A percentile compares a stretch with the other conserved stretches of the same genome.
Evolutionary conservation across 768 basidiomycete genomes (phyloP).

Genomic region (Collybiopsis luxurians): DNA sequence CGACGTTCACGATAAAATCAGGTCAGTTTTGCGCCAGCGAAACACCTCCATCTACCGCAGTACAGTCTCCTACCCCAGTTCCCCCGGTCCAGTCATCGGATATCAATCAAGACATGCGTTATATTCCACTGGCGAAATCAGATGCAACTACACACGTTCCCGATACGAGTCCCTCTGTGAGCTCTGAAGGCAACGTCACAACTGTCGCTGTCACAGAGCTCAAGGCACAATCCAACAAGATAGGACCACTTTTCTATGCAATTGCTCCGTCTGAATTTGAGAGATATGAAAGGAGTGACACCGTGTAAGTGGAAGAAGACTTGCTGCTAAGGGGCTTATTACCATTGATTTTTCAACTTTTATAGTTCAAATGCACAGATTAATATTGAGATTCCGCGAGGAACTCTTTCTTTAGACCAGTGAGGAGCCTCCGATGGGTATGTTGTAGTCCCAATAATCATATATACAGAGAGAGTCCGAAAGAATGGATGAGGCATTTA

Average conservation of each 20-base stretch:
- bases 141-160: too few species aligned
- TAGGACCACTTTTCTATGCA: neutral
- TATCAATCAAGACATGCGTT: too few species aligned
- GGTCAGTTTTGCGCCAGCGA: too few species aligned
- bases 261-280: neutral
- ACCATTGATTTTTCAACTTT: neutral
- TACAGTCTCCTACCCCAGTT: too few species aligned
- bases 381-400: neutral
- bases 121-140: too few species aligned
- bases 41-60: too few species aligned
- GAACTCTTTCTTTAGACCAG: neutral
- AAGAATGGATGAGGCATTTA: neutral
- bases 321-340: neutral
- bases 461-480: neutral
- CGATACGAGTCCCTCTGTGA: too few species aligned
- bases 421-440: neutral
- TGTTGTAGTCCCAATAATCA: neutral
- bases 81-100: too few species aligned
- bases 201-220: too few species aligned
- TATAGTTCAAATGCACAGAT: neutral
- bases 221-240: too few species aligned
- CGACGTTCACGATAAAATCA: too few species aligned
- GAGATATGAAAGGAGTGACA: neutral
- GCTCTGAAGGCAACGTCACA: too few species aligned
- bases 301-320: neutral